Conservation (phyloP, 208 protist species). For the Acanthamoeba healyi region DNA sequence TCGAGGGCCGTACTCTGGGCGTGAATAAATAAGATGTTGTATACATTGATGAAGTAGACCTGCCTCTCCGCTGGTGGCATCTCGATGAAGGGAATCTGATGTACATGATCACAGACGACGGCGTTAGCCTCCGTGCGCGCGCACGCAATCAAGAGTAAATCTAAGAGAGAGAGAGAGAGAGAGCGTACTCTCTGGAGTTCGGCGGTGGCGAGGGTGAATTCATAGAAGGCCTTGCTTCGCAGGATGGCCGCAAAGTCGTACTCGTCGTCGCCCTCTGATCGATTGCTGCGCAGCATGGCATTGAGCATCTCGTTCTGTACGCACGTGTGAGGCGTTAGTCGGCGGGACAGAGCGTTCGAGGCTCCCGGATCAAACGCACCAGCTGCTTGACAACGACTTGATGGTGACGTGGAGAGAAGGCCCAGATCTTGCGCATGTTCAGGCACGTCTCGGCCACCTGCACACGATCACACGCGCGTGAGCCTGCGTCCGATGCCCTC, state of each 20-base stretch:
- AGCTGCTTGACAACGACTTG: conserved; percentile 18
- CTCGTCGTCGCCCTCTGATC: background rate
- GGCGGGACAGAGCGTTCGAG: too few species aligned
- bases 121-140: background rate
- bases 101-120: background rate
- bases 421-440: conserved; percentile 67
- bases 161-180: background rate
- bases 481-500: background rate
- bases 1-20: conserved; percentile 61
- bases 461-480: background rate
- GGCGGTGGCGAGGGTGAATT: conserved; percentile 30
- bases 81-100: conserved; percentile 13
- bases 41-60: conserved; percentile 66
- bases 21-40: conserved; percentile 73
- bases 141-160: background rate
- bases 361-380: too few species aligned
- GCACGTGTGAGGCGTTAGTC: background rate
- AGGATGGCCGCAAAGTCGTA: conserved; percentile 1
- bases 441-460: conserved; percentile 56
- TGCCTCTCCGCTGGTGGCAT: background rate
- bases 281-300: conserved; percentile 2
- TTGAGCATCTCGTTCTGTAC: conserved; percentile 49
- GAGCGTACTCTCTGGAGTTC: conserved; percentile 34
- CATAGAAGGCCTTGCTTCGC: conserved; percentile 35
- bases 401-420: background rate